Base-by-base conservation (phyloP, 192 early-diverging fungal species). In the Coemansia sp. region DNA sequence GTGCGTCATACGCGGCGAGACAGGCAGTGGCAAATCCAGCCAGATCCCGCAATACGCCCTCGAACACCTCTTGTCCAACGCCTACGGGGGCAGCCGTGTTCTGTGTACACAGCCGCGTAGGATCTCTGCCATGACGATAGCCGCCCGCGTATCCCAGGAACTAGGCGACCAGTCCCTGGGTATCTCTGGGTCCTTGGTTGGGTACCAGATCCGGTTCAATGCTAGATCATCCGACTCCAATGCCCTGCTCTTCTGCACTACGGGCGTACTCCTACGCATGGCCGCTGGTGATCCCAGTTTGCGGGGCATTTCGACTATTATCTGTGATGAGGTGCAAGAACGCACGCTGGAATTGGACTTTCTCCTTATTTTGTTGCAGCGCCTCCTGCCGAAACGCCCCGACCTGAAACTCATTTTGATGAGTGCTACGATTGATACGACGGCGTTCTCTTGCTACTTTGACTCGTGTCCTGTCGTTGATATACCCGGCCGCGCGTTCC, bases 251-350 rank as follows among this genome's bases (percentile, higher is more conserved):
- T 90, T 88, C 64, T 87, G 84, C 59, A 90, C 89, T 1, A 85
- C 84, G 0, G 88, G 88, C 3, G 86, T 90, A 20, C 60, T 90
- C 23, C 60, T 88, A 31, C 77, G 88, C 39, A 70, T 80, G 63
- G 68, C 88, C 2, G 65, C 40, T 0, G 59, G 62, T 7, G 74
- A 84, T 23, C 83, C 71, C 2, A 6, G 39, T n/a, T 62, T 79
- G 24, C n/a, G 40, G 9, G 66, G 51, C 21, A 40, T 81, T 1
- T 23, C 50, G 36, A 69, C 65, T 31, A 35, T 95, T 37, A 88
- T 95, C 48, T 88, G 94, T 21, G 93, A 95, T 53, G 93, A 95
- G 71, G 92, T 95, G 0, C 93, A 95, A 62, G 93, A 95, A 71
- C 81, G 86, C n/a, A 85, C 83, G 28, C 69, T 87, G 11, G 85